Conservation (phyloP, 2,329 filamentous ascomycete genomes). For the Phaeomoniella chlamydospora region DNA sequence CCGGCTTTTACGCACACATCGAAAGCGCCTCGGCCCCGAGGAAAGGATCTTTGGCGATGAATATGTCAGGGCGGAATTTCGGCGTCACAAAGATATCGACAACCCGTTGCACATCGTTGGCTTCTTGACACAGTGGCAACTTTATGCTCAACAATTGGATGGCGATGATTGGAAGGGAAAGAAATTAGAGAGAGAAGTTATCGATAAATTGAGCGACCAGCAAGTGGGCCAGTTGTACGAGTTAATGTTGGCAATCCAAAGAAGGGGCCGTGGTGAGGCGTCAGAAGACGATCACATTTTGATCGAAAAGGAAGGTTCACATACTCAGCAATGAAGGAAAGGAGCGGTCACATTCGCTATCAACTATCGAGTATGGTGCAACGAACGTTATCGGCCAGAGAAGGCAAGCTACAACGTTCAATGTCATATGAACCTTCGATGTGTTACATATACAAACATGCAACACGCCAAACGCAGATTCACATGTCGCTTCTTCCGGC, state of each 20-base stretch:
- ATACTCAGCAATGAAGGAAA: constrained; percentile 13
- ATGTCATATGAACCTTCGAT: too few relatives aligned
- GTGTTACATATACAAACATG: too few relatives aligned
- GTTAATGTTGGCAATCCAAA: constrained; percentile 69
- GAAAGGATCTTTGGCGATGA: constrained; percentile 74
- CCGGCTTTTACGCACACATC: constrained; percentile 71
- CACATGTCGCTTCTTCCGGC: too few relatives aligned
- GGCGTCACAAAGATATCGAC: constrained; percentile 67
- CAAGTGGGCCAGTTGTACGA: constrained; percentile 91
- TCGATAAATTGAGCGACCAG: constrained; percentile 93
- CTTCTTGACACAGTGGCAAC: constrained; percentile 91
- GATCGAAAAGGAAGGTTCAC: constrained; percentile 13
- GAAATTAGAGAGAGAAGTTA: constrained; percentile 66
- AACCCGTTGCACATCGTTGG: constrained; percentile 91
- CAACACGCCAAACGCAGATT: too few relatives aligned
- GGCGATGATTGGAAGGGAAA: constrained; percentile 74
- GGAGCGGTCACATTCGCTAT: background rate
- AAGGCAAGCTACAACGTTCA: background rate
- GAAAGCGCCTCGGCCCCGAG: constrained; percentile 59
- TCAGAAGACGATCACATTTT: constrained; percentile 28
- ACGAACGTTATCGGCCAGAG: constrained; percentile 1
- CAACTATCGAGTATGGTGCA: background rate
- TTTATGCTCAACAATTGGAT: constrained; percentile 85
- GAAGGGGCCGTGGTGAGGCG: constrained; percentile 32
- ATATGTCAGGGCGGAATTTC: constrained; percentile 87